Conservation (phyloP, 108 stramenopile genomes). For the Mayamaea pseudoterrestris region DNA sequence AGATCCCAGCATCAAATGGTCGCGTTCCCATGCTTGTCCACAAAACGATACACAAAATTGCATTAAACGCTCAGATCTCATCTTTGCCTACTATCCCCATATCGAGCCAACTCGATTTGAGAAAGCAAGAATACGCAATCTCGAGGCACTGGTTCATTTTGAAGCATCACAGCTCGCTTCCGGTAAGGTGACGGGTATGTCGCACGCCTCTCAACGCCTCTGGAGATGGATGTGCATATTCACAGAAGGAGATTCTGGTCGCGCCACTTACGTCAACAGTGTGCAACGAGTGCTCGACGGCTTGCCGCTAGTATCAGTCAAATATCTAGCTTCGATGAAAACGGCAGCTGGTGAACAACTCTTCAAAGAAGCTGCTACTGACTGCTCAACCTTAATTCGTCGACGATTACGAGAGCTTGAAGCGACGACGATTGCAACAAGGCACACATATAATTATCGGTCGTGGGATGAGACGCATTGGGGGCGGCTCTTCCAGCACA, state of each 20-base stretch:
- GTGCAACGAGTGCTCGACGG: constrained; percentile 21
- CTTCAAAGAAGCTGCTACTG: constrained; percentile 14
- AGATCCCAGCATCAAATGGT: background rate
- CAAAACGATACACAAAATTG: constrained; percentile 6
- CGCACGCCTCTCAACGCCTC: constrained; percentile 4
- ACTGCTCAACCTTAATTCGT: constrained; percentile 14
- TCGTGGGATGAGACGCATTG: background rate
- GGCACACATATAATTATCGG: background rate
- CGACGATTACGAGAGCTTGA: constrained; percentile 12
- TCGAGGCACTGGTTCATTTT: constrained; percentile 16
- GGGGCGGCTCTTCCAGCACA: constrained; percentile 2
- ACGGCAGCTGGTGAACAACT: constrained; percentile 14
- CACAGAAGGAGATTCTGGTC: constrained; percentile 7
- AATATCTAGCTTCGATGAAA: constrained; percentile 10
- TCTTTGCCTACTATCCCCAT: constrained; percentile 40
- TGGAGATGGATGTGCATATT: constrained; percentile 49
- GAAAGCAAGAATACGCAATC: constrained; percentile 18
- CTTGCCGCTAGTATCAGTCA: constrained; percentile 12
- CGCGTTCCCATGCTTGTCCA: constrained; percentile 6
- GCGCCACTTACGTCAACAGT: constrained; percentile 17
- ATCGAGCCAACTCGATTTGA: constrained; percentile 28
- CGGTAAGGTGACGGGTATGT: constrained; percentile 2
- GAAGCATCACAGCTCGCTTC: constrained; percentile 10
- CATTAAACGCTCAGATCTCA: constrained; percentile 29
- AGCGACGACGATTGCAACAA: background rate